Conservation (phyloP, 1,139 yeast species). For the Groenewaldozyma sp. region DNA sequence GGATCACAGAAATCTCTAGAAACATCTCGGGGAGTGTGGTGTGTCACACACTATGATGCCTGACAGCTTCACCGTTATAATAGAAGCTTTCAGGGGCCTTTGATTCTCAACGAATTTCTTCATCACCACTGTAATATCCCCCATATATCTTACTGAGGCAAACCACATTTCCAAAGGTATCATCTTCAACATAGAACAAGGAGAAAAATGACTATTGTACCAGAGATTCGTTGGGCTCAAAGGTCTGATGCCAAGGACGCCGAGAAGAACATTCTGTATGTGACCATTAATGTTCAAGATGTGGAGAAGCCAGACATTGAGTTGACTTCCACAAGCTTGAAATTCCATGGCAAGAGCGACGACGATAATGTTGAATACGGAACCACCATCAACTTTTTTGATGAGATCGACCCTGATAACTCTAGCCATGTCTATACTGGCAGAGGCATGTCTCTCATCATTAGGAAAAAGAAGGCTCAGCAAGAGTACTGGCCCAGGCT, state of each 20-base stretch:
- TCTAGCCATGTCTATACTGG: slow-evolving; percentile 59
- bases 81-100: too few species aligned
- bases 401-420: slow-evolving; percentile 57
- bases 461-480: slow-evolving; percentile 58
- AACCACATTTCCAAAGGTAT: too few species aligned
- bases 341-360: slow-evolving; percentile 40
- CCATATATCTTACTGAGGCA: too few species aligned
- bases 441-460: slow-evolving; percentile 57
- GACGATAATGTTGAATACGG: slow-evolving; percentile 37
- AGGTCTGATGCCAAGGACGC: slow-evolving; percentile 69
- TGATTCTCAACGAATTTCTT: too few species aligned
- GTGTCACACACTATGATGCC: too few species aligned
- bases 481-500: slow-evolving; percentile 90
- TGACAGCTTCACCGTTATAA: too few species aligned
- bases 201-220: slow-evolving; percentile 8
- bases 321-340: slow-evolving; percentile 49
- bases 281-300: slow-evolving; percentile 70
- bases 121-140: too few species aligned
- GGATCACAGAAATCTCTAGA: too few species aligned
- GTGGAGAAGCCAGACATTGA: slow-evolving; percentile 55
- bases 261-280: slow-evolving; percentile 61
- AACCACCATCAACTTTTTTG: slow-evolving; percentile 60
- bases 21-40: too few species aligned
- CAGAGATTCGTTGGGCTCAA: slow-evolving; percentile 84
- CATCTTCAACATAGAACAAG: too few species aligned